These are phyloP conservation scores for thale cress (Arabidopsis thaliana) DNA, from an alignment of 345 rosid species.

Conservation along the genomic window DNA sequence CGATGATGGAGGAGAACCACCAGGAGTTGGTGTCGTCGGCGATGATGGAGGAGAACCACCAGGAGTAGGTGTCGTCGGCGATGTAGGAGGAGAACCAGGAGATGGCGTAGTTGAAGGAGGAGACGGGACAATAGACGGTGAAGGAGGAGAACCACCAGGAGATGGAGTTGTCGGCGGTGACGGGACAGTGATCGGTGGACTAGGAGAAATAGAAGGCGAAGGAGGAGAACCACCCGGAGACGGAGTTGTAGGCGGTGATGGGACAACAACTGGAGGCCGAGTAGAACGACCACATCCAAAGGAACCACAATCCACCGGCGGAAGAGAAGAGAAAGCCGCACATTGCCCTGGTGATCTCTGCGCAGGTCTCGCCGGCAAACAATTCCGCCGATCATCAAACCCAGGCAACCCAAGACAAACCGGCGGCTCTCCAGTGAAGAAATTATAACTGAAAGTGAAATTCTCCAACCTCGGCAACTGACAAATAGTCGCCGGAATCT, in stretches of 20 bases:
- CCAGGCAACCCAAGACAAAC: slow-evolving; percentile 54
- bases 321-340: slow-evolving; percentile 55
- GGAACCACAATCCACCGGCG: slow-evolving; percentile 64
- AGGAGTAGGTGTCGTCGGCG: background rate
- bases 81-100: background rate
- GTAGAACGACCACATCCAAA: slow-evolving; percentile 76
- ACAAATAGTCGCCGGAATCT: slow-evolving; percentile 67
- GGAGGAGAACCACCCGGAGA: slow-evolving; percentile 46
- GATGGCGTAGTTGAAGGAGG: background rate
- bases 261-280: slow-evolving; percentile 64
- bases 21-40: background rate
- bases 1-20: background rate
- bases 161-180: background rate
- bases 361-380: slow-evolving; percentile 68
- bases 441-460: slow-evolving; percentile 71
- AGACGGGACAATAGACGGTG: background rate
- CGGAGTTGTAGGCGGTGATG: slow-evolving; percentile 59
- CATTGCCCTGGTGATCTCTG: slow-evolving; percentile 71
- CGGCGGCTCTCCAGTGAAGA: slow-evolving; percentile 80
- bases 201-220: too few species aligned
- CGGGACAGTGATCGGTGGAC: too few species aligned
- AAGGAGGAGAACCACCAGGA: background rate
- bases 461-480: slow-evolving; percentile 63
- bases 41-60: background rate
- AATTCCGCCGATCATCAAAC: slow-evolving; percentile 66